Evolutionary conservation across 1,284 basidiomycete species (phyloP).

Genomic region (Cutaneotrichosporon spelunceum): DNA sequence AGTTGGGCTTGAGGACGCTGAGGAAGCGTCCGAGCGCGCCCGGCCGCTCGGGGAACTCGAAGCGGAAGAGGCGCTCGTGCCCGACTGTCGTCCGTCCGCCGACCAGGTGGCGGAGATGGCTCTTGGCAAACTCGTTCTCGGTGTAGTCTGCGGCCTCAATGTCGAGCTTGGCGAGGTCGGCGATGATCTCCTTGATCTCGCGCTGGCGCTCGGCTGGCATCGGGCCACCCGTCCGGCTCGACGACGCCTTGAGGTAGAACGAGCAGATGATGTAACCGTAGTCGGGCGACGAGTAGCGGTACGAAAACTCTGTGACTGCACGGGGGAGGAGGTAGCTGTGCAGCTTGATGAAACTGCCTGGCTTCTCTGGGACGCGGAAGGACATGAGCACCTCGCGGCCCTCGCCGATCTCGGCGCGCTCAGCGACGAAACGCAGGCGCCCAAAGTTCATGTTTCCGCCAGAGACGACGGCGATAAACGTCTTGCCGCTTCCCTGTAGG

Average conservation of each 20-base stretch:
- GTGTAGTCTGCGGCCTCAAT: slow-evolving; percentile 88
- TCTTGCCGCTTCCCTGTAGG: slow-evolving; percentile 75
- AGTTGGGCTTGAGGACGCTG: slow-evolving; percentile 71
- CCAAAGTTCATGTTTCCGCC: slow-evolving; percentile 99
- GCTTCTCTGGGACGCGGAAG: slow-evolving; percentile 86
- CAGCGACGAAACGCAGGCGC: slow-evolving; percentile 90
- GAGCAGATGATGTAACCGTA: slow-evolving; percentile 83
- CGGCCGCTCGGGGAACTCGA: slow-evolving; percentile 96
- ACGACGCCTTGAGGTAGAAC: slow-evolving; percentile 69
- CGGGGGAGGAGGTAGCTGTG: slow-evolving; percentile 86
- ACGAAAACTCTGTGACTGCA: slow-evolving; percentile 94
- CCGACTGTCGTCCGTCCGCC: slow-evolving; percentile 74
- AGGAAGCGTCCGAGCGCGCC: slow-evolving; percentile 88
- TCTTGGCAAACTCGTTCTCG: slow-evolving; percentile 93
- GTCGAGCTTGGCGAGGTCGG: slow-evolving; percentile 61
- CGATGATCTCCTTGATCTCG: slow-evolving; percentile 68
- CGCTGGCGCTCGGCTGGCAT: slow-evolving; percentile 57
- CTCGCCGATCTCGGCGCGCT: slow-evolving; percentile 95
- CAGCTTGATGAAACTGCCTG: slow-evolving; percentile 88
- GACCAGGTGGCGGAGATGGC: slow-evolving; percentile 89
- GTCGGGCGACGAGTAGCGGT: slow-evolving; percentile 62
- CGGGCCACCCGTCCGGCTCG: slow-evolving; percentile 41
- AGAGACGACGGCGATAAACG: slow-evolving; percentile 85
- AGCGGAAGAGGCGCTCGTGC: slow-evolving; percentile 87
- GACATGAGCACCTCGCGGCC: slow-evolving; percentile 88